These are phyloP conservation scores for Ustilago trichophora DNA, from an alignment of 1,284 basidiomycete genomes.

Conservation along the genomic window DNA sequence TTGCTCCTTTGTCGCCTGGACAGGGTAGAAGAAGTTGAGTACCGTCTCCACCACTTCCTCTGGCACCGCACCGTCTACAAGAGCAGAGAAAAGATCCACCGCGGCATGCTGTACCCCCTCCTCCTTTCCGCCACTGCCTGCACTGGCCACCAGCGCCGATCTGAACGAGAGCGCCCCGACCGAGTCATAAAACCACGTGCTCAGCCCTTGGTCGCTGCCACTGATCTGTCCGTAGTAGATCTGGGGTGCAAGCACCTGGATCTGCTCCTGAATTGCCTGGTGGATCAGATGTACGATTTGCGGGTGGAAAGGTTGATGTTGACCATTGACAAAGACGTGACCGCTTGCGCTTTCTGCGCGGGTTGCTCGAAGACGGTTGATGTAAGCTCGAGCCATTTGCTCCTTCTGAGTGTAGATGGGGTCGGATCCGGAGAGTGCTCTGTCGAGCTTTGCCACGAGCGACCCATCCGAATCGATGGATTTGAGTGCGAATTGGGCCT, in stretches of 20 bases:
- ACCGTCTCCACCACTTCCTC: not conserved
- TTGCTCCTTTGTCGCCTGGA: conserved; percentile 67
- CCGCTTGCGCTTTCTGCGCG: conserved; percentile 38
- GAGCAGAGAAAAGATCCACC: conserved; percentile 40
- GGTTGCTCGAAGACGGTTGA: conserved; percentile 39
- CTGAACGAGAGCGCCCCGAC: conserved; percentile 76
- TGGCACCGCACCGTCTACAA: conserved; percentile 3
- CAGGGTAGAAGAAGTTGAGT: conserved; percentile 74
- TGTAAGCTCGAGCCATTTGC: conserved; percentile 24
- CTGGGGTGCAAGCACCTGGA: conserved; percentile 67
- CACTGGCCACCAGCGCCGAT: conserved; percentile 74
- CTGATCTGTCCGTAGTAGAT: conserved; percentile 75
- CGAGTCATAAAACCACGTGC: conserved; percentile 88
- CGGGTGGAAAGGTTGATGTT: conserved; percentile 78
- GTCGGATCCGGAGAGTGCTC: conserved; percentile 5
- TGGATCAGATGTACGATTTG: conserved; percentile 64
- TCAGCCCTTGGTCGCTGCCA: conserved; percentile 71
- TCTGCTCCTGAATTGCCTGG: conserved; percentile 41
- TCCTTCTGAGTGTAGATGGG: conserved; percentile 13
- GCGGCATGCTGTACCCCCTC: conserved; percentile 62
- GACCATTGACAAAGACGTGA: conserved; percentile 84
- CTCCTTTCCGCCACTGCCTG: conserved; percentile 70
- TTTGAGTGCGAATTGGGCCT: conserved; percentile 36
- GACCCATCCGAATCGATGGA: conserved; percentile 10
- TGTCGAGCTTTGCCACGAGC: conserved; percentile 11